A percentile compares a stretch with the other conserved stretches of the same genome.
phyloP scores from a whole-genome alignment of 176 grass and related monocot genomes.

The Eragrostis nindensis region DNA sequence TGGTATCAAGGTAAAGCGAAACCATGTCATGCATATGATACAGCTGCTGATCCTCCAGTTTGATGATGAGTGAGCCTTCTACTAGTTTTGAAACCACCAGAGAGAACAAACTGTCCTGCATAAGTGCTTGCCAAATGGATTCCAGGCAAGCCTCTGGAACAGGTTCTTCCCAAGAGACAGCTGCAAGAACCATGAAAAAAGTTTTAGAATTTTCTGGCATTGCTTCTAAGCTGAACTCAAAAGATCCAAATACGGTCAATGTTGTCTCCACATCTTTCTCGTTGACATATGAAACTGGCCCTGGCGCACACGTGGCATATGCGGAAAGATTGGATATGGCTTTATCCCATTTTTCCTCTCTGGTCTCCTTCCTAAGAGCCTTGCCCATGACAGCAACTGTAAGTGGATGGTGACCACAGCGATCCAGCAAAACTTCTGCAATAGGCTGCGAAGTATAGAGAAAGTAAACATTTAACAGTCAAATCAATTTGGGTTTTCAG shows the following conservation, averaged over 20 bases:
- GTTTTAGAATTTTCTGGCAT: slow-evolving; percentile 74
- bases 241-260: slow-evolving; percentile 82
- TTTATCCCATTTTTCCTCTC: slow-evolving; percentile 75
- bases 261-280: slow-evolving; percentile 85
- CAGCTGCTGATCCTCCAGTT: slow-evolving; percentile 65
- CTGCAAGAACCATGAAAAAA: slow-evolving; percentile 68
- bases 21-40: slow-evolving; percentile 94
- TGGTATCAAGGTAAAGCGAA: slow-evolving; percentile 69
- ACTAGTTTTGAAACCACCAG: slow-evolving; percentile 72
- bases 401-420: slow-evolving; percentile 80
- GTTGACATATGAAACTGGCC: slow-evolving; percentile 81
- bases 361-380: slow-evolving; percentile 80
- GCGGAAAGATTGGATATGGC: slow-evolving; percentile 77
- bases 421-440: slow-evolving; percentile 60
- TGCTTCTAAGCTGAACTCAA: slow-evolving; percentile 89
- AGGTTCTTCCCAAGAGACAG: slow-evolving; percentile 74
- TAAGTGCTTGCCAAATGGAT: slow-evolving; percentile 65
- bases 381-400: slow-evolving; percentile 88
- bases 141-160: slow-evolving; percentile 79
- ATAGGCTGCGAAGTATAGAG: slow-evolving; percentile 39
- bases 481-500: background rate
- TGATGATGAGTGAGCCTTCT: slow-evolving; percentile 80
- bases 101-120: slow-evolving; percentile 65
- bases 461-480: slow-evolving; percentile 3
- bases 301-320: slow-evolving; percentile 73